Evolutionary conservation across 2,329 filamentous ascomycete species (phyloP).

Genomic region (Davidsoniella eucalypti): DNA sequence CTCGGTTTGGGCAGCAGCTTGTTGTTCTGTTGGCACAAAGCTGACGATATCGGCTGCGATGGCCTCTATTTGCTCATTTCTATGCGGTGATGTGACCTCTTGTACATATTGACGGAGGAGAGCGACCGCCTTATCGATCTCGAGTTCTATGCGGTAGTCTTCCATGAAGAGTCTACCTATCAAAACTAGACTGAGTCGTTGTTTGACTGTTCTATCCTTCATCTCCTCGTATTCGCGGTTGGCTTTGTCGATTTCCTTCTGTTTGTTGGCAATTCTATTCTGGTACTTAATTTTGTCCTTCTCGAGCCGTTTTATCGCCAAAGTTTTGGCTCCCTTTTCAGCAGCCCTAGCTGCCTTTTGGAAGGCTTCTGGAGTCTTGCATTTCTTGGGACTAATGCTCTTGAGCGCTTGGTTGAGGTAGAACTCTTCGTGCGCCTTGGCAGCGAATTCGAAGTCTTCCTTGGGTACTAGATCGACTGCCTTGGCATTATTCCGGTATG

Average conservation of each 20-base stretch:
- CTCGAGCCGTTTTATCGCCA: background rate
- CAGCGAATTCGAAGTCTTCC: no score
- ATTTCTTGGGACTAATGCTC: background rate
- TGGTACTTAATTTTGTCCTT: background rate
- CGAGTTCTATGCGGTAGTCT: constrained; percentile 15
- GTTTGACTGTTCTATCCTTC: no score
- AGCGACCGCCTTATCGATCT: constrained; percentile 27
- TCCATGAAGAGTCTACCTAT: constrained; percentile 6
- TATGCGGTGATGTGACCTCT: background rate
- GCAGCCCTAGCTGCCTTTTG: background rate
- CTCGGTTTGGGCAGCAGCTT: no score
- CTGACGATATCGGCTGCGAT: background rate
- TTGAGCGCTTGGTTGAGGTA: no score
- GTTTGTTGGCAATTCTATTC: background rate
- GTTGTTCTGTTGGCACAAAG: no score
- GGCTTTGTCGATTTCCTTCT: background rate
- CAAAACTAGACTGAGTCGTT: background rate
- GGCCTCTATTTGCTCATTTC: constrained; percentile 17
- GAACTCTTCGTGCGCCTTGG: no score
- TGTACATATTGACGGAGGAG: constrained; percentile 21
- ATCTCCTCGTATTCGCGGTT: no score
- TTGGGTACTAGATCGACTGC: no score
- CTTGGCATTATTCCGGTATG: no score
- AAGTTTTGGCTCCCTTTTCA: background rate
- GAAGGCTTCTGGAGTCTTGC: no score